Base-by-base conservation (phyloP, 805 yeast species). In the Candida endomychidarum region DNA sequence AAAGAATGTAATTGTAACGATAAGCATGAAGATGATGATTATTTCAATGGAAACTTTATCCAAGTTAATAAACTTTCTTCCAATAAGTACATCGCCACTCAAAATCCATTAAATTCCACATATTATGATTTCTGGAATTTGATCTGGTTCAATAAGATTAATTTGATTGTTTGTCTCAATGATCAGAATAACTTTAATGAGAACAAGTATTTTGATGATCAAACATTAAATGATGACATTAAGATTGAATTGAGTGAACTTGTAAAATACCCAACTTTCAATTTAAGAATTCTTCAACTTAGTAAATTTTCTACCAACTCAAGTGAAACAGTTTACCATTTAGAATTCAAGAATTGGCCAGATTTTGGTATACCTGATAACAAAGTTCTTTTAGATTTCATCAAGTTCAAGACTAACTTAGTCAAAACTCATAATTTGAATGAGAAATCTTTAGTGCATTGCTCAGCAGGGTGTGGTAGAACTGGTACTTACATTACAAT, bases 381-480 rank as follows among this genome's bases (percentile, higher is more conserved):
- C 17, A 56, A 62, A 27, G 49, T 52, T 7, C 53, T 71, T 22
- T 33, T 70, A 10, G 46, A 54, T 5, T 53, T 71, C 42, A 65
- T 69, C 27, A 43, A 54, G 3, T 43, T 56, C 35, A 71, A 69
- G 38, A 58, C 65, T 37, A 43, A 56, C n/a, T 41, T 63, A 25
- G 44, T 57, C 20, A 28, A 41, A 12, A 26, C 31, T 2, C 11
- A 48, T 2, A 22, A 41, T 9, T 37, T 55, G 30, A 43, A 34
- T 4, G 33, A 45, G 3, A 41, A 43, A 19, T 38, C 54, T 4
- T 49, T 75, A 21, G 78, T 74, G 5, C 82, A 77, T 52, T 77
- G 82, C 46, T 75, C 80, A 1, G 82, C 82, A 0, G 82, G 82
- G 0, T 78, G 80, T 45, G 82, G 82, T 9, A 62, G 82, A 47